phyloP scores from a whole-genome alignment of 2,329 filamentous ascomycete genomes.

The Diaporthe australafricana region DNA sequence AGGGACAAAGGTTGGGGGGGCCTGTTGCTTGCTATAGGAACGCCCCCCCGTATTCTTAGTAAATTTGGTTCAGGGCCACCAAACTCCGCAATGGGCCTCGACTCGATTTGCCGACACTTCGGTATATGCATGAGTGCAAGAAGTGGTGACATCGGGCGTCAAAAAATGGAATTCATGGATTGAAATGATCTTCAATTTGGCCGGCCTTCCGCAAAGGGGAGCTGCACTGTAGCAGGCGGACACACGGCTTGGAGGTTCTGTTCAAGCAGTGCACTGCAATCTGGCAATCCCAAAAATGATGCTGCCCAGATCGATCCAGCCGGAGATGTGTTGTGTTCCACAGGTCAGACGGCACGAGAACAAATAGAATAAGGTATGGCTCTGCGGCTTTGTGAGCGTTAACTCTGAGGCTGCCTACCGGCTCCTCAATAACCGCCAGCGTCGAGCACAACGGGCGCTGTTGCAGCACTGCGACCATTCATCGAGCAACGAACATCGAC shows the following conservation, averaged over 20 bases:
- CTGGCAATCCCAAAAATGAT: neutral
- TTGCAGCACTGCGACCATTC: neutral
- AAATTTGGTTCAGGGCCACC: neutral
- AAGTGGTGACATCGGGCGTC: neutral
- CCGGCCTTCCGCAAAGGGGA: neutral
- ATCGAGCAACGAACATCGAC: conserved; percentile 7
- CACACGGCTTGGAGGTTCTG: neutral
- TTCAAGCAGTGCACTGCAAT: neutral
- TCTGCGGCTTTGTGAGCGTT: too few species aligned
- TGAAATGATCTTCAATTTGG: neutral
- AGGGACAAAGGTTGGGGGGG: neutral
- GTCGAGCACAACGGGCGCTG: neutral
- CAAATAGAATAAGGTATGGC: too few species aligned
- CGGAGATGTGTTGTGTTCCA: neutral
- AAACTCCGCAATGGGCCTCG: neutral
- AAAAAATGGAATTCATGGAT: neutral
- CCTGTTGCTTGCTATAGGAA: neutral
- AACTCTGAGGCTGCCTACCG: neutral
- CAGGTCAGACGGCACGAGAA: too few species aligned
- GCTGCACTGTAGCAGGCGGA: neutral
- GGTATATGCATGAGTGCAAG: neutral
- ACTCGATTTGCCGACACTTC: neutral
- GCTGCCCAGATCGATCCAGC: neutral
- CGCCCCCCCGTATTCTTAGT: neutral
- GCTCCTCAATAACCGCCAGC: neutral